Evolutionary conservation across 192 early-diverging fungal species (phyloP).

Genomic region (Dissophora ornata): DNA sequence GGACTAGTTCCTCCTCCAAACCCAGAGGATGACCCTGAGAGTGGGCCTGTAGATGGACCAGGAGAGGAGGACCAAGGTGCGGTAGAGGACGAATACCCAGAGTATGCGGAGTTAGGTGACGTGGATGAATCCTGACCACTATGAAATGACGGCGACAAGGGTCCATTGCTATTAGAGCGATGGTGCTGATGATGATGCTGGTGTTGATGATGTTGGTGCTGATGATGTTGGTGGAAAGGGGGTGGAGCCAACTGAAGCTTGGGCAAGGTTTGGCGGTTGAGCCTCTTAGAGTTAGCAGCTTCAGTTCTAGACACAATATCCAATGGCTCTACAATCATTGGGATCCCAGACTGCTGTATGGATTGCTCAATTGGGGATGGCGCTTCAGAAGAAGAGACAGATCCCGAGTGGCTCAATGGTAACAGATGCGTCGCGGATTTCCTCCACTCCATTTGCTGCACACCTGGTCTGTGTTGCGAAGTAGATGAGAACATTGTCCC

Average conservation of each 20-base stretch:
- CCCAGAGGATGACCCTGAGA: conserved; percentile 58
- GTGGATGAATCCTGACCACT: conserved; percentile 68
- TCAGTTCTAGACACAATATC: background rate
- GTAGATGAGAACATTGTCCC: no score
- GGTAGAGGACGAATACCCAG: conserved; percentile 30
- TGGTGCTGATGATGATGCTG: background rate
- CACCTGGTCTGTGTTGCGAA: background rate
- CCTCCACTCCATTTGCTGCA: no score
- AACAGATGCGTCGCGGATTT: background rate
- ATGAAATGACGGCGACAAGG: conserved; percentile 46
- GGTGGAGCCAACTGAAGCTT: conserved; percentile 25
- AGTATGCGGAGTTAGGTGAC: conserved; percentile 50
- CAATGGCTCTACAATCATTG: conserved; percentile 36
- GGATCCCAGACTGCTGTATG: conserved; percentile 8
- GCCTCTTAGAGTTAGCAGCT: conserved; percentile 27
- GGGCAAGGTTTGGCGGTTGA: conserved; percentile 31
- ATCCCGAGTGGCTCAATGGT: background rate
- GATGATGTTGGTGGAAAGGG: conserved; percentile 28
- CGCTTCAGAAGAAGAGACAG: no score
- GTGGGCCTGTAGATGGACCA: conserved; percentile 2
- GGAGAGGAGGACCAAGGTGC: conserved; percentile 42
- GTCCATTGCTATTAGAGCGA: conserved; percentile 1
- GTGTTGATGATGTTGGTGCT: conserved; percentile 2
- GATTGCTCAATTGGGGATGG: no score
- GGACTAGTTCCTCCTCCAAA: conserved; percentile 27